A percentile compares a stretch with the other conserved stretches of the same genome.
phyloP scores from a whole-genome alignment of 1,139 yeast species.

The Candida buenavistaensis region DNA sequence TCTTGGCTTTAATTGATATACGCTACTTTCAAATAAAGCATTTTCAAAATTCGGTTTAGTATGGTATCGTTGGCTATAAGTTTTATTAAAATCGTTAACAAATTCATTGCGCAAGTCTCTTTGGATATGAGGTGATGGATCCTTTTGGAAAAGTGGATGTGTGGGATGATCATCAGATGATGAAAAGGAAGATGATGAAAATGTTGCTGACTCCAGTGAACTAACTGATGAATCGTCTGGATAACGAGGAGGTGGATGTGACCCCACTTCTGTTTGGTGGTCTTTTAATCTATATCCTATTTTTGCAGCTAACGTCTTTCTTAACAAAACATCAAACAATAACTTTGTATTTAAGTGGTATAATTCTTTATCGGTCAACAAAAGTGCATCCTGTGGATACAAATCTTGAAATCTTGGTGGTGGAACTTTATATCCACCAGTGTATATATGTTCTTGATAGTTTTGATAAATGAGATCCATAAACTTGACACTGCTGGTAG shows the following conservation, averaged over 20 bases:
- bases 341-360: constrained; percentile 32
- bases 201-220: neutral
- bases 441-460: constrained; percentile 29
- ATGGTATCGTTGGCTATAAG: constrained; percentile 19
- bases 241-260: constrained; percentile 1
- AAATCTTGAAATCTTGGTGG: constrained; percentile 29
- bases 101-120: constrained; percentile 3
- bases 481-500: constrained; percentile 9
- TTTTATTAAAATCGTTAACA: constrained; percentile 22
- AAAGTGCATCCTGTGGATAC: constrained; percentile 30
- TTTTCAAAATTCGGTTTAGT: constrained; percentile 11
- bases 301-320: constrained; percentile 48
- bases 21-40: constrained; percentile 20
- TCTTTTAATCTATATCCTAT: constrained; percentile 33
- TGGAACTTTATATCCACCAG: neutral
- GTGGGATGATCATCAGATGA: neutral
- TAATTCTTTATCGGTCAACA: constrained; percentile 25
- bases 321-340: constrained; percentile 36
- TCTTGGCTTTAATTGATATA: constrained; percentile 33
- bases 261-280: constrained; percentile 7
- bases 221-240: neutral
- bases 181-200: constrained; percentile 2
- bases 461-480: constrained; percentile 22
- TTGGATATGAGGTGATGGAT: too few species aligned
- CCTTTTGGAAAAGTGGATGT: constrained; percentile 7